phyloP scores from a whole-genome alignment of 208 protist genomes.

The Porcisia hertigi region DNA sequence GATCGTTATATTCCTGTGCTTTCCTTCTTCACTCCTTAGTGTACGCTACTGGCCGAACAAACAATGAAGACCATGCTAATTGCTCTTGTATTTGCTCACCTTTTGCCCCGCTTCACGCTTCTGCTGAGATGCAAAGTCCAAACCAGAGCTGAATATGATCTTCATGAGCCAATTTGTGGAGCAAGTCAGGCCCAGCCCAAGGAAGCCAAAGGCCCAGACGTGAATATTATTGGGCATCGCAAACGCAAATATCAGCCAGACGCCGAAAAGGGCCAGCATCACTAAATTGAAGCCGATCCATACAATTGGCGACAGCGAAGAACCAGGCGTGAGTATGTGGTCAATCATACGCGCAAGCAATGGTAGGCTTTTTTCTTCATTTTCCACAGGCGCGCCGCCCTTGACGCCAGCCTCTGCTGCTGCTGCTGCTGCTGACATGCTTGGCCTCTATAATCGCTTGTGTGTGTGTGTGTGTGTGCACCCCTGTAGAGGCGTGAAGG shows the following conservation, averaged over 20 bases:
- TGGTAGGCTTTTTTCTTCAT: slow-evolving; percentile 50
- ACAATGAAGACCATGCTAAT: slow-evolving; percentile 3
- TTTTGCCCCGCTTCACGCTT: slow-evolving; percentile 25
- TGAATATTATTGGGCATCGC: slow-evolving; percentile 80
- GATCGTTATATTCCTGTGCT: background rate
- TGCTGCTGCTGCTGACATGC: background rate
- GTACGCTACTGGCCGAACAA: background rate
- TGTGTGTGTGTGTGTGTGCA: background rate
- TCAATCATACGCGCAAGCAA: slow-evolving; percentile 74
- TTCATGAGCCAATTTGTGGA: slow-evolving; percentile 92
- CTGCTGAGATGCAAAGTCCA: slow-evolving; percentile 57
- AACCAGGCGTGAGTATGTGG: slow-evolving; percentile 88
- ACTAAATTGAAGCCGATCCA: slow-evolving; percentile 88
- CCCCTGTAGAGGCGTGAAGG: background rate
- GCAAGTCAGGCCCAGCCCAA: slow-evolving; percentile 68
- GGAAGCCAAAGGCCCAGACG: slow-evolving; percentile 87
- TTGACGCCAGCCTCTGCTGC: background rate
- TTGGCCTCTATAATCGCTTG: background rate
- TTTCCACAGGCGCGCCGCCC: background rate
- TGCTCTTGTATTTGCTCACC: slow-evolving; percentile 31
- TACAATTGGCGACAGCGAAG: slow-evolving; percentile 72
- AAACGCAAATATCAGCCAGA: slow-evolving; percentile 80
- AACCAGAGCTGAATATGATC: slow-evolving; percentile 64
- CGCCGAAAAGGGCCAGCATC: slow-evolving; percentile 63
- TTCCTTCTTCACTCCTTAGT: background rate